Base-by-base conservation (phyloP, 78 protist genomes). In the Protostelium mycophagum region DNA sequence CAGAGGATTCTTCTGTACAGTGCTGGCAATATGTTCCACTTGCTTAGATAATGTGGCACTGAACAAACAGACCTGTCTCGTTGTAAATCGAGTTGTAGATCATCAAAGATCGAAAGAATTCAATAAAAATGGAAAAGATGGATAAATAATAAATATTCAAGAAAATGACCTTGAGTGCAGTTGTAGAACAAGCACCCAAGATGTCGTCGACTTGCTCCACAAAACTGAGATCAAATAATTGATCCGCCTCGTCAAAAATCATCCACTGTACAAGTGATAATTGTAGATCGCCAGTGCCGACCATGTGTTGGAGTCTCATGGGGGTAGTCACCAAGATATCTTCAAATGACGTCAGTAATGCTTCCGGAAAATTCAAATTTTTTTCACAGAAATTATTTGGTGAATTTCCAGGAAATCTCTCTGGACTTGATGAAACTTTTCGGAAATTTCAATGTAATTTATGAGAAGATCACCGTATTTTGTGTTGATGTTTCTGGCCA, bases 171-270 rank as follows among this genome's bases (percentile, higher is more conserved):
- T 89, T 87, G 39, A 88, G 36, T 39, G 73, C 63, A 35, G 29
- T 29, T 34, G 88, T 84, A 73, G 87, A 34, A 84, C 93, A 90
- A 28, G 95, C 91, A 37, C 83, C 89, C 0, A 95, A 86, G 0
- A 94, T 88, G 38, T n/a, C 38, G 87, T 93, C 93, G 36, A 95
- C 95, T 95, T 97, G 98, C 86, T 91, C 93, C 1, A 92, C 34
- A 73, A 96, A 97, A 36, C 95, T 93, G 5, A 83, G 36, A 83
- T 91, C 97, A 83, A 97, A 93, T 38, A 97, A 94, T 85, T 39
- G 73, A 88, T 97, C 99, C 35, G 97, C 99, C 89, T 97, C 99
- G 85, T 97, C 99, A 63, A 97, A 85, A 37, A 97, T 95, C 35
- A 97, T 90, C 90, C 86, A 38, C 91, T 92, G 93, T 35, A 95